Evolutionary conservation across 306 rosid species (phyloP).

Genomic region (Boehmeria nivea): DNA sequence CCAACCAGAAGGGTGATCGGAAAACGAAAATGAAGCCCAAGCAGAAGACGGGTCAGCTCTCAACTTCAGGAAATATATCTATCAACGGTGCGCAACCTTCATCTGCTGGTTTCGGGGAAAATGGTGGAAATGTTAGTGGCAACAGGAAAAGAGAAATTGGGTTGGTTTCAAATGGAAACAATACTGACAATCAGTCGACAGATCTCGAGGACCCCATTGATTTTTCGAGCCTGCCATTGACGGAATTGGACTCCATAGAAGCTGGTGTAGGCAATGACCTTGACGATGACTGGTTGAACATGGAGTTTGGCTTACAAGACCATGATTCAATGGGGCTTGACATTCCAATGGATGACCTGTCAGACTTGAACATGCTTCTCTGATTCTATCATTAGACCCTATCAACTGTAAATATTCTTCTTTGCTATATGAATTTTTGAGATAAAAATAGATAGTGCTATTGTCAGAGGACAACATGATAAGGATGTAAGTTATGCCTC

Average conservation of each 20-base stretch:
- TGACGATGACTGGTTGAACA: slow-evolving; percentile 58
- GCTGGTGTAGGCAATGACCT: slow-evolving; percentile 54
- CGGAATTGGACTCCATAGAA: slow-evolving; percentile 63
- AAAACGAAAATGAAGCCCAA: slow-evolving; percentile 70
- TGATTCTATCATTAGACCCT: slow-evolving; percentile 29
- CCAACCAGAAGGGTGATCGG: slow-evolving; percentile 55
- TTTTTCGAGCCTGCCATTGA: slow-evolving; percentile 34
- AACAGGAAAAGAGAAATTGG: slow-evolving; percentile 30
- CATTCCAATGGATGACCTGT: slow-evolving; percentile 90
- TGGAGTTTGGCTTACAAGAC: slow-evolving; percentile 59
- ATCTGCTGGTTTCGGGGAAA: slow-evolving; percentile 36
- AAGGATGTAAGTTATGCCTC: slow-evolving; percentile 47
- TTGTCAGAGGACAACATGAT: slow-evolving; percentile 47
- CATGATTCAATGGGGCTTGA: slow-evolving; percentile 53
- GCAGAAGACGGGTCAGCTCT: slow-evolving; percentile 54
- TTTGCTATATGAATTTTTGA: slow-evolving; percentile 29
- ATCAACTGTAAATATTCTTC: slow-evolving; percentile 36
- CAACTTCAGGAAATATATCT: slow-evolving; percentile 54
- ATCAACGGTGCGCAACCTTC: slow-evolving; percentile 32
- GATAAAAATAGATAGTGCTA: slow-evolving; percentile 28
- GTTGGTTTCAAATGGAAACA: slow-evolving; percentile 20
- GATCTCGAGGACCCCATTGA: slow-evolving; percentile 41
- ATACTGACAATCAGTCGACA: slow-evolving; percentile 24
- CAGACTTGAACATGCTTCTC: slow-evolving; percentile 47
- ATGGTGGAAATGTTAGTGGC: slow-evolving; percentile 23